These are phyloP conservation scores for Tylopilus balloui DNA, from an alignment of 768 basidiomycete genomes.

Conservation along the genomic window DNA sequence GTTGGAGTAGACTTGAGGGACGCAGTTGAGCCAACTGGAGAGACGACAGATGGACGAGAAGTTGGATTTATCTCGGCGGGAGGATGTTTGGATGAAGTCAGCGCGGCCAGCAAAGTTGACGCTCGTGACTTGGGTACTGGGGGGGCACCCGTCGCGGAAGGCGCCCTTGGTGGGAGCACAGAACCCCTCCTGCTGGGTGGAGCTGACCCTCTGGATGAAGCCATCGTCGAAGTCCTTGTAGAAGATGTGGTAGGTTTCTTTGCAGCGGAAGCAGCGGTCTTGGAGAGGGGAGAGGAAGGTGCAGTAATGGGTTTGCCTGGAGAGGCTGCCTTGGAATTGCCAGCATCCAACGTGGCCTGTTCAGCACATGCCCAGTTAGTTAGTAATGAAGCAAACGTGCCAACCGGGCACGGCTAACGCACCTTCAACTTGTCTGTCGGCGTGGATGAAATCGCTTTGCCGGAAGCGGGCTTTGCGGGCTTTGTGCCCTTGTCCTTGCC, in stretches of 20 bases:
- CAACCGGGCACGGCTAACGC: conserved; percentile 22
- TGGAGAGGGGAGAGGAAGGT: conserved; percentile 31
- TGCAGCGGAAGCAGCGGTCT: conserved; percentile 27
- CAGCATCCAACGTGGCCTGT: conserved; percentile 64
- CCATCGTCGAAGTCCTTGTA: conserved; percentile 33
- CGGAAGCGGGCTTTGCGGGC: conserved; percentile 39
- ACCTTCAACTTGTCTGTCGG: conserved; percentile 73
- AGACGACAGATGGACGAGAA: conserved; percentile 49
- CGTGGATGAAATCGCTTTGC: conserved; percentile 49
- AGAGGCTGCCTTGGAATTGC: conserved; percentile 44
- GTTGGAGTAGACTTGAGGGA: conserved; percentile 44
- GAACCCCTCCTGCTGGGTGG: conserved; percentile 33
- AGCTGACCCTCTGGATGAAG: conserved; percentile 29
- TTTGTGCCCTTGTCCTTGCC: conserved; percentile 34
- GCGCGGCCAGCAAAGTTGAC: conserved; percentile 26
- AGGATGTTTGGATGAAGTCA: conserved; percentile 22
- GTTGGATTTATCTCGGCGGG: conserved; percentile 23
- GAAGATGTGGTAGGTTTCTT: conserved; percentile 31
- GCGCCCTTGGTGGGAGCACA: conserved; percentile 33
- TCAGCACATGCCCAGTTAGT: conserved; percentile 27
- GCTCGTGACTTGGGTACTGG: conserved; percentile 38
- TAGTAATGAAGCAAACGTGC: conserved; percentile 23
- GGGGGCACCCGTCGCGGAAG: conserved; percentile 37
- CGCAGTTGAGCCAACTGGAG: conserved; percentile 49
- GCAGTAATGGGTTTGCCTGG: conserved; percentile 38